A percentile compares a stretch with the other conserved stretches of the same genome.
These are phyloP conservation scores for Suillus paluster DNA, from an alignment of 768 basidiomycete species.

Conservation along the genomic window DNA sequence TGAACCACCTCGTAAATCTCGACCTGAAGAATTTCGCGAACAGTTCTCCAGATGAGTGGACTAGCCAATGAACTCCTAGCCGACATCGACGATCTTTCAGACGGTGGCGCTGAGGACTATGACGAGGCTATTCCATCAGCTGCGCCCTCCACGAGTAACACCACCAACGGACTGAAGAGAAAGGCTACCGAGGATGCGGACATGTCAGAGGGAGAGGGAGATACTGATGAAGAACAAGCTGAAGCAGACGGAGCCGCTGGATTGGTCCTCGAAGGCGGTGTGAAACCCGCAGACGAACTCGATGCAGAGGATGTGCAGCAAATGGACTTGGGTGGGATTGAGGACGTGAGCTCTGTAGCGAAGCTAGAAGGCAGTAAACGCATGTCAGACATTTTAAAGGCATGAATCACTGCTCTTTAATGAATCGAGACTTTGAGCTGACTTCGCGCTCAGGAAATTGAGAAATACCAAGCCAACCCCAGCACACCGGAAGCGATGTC, in stretches of 20 bases:
- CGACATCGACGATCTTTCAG: conserved; percentile 87
- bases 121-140: conserved; percentile 43
- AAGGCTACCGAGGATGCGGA: conserved; percentile 60
- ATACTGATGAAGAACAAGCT: conserved; percentile 42
- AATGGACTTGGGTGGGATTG: conserved; percentile 87
- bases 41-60: conserved; percentile 57
- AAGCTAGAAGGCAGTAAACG: conserved; percentile 87
- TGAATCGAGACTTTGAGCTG: background rate
- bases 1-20: background rate
- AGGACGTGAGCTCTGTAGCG: conserved; percentile 87
- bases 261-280: conserved; percentile 83
- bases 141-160: conserved; percentile 20
- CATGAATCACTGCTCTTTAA: background rate
- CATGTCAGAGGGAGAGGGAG: conserved; percentile 60
- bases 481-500: conserved; percentile 80
- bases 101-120: conserved; percentile 56
- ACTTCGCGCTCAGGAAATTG: conserved; percentile 70
- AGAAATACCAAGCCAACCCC: conserved; percentile 81
- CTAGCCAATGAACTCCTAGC: conserved; percentile 93
- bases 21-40: background rate
- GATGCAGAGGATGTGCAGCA: conserved; percentile 92
- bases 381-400: conserved; percentile 87
- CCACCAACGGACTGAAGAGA: conserved; percentile 55
- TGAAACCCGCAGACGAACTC: conserved; percentile 93
- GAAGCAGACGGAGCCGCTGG: conserved; percentile 48